phyloP scores from a whole-genome alignment of 345 rosid species.

The Lepidium sativum region DNA sequence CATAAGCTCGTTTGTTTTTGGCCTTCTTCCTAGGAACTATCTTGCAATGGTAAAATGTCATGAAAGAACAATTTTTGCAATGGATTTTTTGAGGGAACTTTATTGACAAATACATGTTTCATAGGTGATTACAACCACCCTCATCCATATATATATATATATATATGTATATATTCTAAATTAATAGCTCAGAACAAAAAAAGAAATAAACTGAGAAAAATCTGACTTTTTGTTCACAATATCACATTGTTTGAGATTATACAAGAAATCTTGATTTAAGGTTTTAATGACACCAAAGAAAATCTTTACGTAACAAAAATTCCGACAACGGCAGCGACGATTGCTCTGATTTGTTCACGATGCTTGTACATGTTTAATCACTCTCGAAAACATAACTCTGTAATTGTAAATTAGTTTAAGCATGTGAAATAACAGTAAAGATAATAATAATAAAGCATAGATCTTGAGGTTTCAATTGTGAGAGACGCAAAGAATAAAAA shows the following conservation, averaged over 20 bases:
- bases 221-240: neutral
- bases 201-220: neutral
- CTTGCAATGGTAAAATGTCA: neutral
- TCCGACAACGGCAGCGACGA: constrained; percentile 10
- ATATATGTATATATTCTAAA: too few species aligned
- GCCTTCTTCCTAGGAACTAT: neutral
- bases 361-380: neutral
- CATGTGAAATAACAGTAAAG: neutral
- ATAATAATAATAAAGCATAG: neutral
- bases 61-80: neutral
- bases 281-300: neutral
- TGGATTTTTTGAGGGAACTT: neutral
- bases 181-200: too few species aligned
- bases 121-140: too few species aligned
- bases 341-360: constrained; percentile 12
- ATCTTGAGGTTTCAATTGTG: neutral
- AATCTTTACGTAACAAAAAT: neutral
- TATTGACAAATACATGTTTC: neutral
- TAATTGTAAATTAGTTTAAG: neutral
- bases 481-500: neutral
- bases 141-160: too few species aligned
- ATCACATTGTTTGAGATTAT: too few species aligned
- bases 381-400: constrained; percentile 11
- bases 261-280: neutral
- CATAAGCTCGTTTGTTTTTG: neutral